Evolutionary conservation across 306 rosid species (phyloP).

Genomic region (Rosa chinensis): DNA sequence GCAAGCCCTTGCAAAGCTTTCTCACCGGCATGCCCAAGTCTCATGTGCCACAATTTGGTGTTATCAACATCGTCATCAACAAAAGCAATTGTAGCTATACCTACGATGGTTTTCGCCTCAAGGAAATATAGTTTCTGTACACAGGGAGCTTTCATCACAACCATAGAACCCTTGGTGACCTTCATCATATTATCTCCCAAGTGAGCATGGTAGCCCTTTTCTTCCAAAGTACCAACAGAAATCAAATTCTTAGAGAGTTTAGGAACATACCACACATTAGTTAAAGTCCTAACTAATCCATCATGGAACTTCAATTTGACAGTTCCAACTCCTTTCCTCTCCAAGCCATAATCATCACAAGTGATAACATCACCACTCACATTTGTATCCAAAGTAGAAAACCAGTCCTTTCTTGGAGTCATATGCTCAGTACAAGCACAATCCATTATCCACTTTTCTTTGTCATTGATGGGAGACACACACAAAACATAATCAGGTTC

Average conservation of each 20-base stretch:
- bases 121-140: not conserved
- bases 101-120: not conserved
- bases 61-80: not conserved
- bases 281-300: not conserved
- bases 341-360: not conserved
- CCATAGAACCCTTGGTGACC: not conserved
- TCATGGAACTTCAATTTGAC: not conserved
- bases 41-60: not conserved
- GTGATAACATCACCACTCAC: not conserved
- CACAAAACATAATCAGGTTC: slow-evolving; percentile 6
- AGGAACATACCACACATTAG: slow-evolving; percentile 5
- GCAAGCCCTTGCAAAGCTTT: not conserved
- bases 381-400: not conserved
- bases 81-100: not conserved
- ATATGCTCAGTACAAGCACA: not conserved
- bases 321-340: not conserved
- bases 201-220: not conserved
- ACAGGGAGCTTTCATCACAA: not conserved
- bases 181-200: not conserved
- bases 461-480: slow-evolving; percentile 60
- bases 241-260: not conserved
- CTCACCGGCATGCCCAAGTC: not conserved
- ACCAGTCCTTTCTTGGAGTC: not conserved
- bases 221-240: not conserved
- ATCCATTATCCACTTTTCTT: not conserved